Conservation (phyloP, 1,284 basidiomycete genomes). For the Marasmius tenuissimus region DNA sequence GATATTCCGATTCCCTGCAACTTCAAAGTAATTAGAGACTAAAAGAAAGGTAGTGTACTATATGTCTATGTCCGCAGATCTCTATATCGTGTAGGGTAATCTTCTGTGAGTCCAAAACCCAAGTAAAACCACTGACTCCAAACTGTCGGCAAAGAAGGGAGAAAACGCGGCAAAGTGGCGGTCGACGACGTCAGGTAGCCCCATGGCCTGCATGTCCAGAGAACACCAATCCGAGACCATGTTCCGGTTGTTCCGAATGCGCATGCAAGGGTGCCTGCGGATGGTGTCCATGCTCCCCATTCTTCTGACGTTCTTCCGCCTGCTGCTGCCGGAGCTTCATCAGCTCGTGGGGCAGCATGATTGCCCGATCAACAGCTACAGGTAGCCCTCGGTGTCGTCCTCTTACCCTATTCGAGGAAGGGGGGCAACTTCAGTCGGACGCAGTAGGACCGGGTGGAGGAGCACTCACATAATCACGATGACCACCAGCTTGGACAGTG, state of each 20-base stretch:
- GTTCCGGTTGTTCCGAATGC: not conserved
- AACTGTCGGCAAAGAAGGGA: no score
- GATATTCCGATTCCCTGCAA: not conserved
- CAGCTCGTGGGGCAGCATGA: slow-evolving; percentile 49
- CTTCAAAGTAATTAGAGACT: not conserved
- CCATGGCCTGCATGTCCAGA: not conserved
- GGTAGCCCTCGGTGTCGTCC: slow-evolving; percentile 76
- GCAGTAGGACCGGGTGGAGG: not conserved
- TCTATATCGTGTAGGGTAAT: no score
- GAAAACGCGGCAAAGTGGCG: no score
- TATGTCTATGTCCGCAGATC: no score
- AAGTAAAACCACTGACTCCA: no score
- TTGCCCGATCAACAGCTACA: slow-evolving; percentile 70
- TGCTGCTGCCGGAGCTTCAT: slow-evolving; percentile 15
- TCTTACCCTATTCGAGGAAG: slow-evolving; percentile 39
- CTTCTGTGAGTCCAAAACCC: no score
- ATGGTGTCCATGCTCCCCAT: not conserved
- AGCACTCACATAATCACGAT: slow-evolving; percentile 65
- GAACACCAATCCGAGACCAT: not conserved
- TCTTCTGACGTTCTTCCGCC: not conserved
- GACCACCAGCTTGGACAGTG: slow-evolving; percentile 75
- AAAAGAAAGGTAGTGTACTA: no score
- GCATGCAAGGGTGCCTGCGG: not conserved
- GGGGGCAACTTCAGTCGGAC: slow-evolving; percentile 4
- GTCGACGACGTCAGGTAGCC: no score